Base-by-base conservation (phyloP, 2,329 filamentous ascomycete species). In the Hypoxylon sp. region DNA sequence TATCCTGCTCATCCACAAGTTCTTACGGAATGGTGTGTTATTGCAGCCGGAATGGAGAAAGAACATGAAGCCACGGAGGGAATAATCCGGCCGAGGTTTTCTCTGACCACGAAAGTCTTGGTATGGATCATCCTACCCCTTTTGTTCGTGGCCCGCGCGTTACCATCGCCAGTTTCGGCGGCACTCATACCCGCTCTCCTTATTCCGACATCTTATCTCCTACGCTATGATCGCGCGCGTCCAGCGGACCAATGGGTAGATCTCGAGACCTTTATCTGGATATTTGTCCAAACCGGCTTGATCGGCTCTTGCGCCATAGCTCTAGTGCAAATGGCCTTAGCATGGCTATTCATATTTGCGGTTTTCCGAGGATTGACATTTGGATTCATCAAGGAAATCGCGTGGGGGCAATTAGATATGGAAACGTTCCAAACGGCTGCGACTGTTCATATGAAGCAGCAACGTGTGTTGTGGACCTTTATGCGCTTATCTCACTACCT, bases 181-280 rank as follows among this genome's bases (percentile, higher is more conserved):
- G 26, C 37, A 4, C 53, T 69, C 14, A 11, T 9, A 22, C 17
- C 9, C n/a, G 52, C 47, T 3, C 10, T 55, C n/a, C 52, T 64
- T 24, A 39, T 61, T 4, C 55, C 61, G 9, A 62, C 61, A 22
- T 50, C 59, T n/a, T 62, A 22, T 13, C 31, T 69, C 9, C 6
- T 66, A 14, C 57, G 47, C 10, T 66, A 65, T 22, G 58, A 69
- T 19, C 46, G 58, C 33, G 31, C 55, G 29, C 66, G 42, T 22
- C 62, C 57, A 11, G 8, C 3, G 3, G 8, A 44, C 13, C 57
- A 65, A 42, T 50, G 58, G 22, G 44, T 54, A 14, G 63, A 69
- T 26, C 31, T 53, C 19, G 60, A 71, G 35, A 63, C 66, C 4
- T 59, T 70, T 31, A 37, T 72, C 46, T 72, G 72, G 71, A 72